Evolutionary conservation across 345 rosid genomes (phyloP), one percentile per base, ranked within the genome.

Genomic region (Boechera retrofracta): DNA sequence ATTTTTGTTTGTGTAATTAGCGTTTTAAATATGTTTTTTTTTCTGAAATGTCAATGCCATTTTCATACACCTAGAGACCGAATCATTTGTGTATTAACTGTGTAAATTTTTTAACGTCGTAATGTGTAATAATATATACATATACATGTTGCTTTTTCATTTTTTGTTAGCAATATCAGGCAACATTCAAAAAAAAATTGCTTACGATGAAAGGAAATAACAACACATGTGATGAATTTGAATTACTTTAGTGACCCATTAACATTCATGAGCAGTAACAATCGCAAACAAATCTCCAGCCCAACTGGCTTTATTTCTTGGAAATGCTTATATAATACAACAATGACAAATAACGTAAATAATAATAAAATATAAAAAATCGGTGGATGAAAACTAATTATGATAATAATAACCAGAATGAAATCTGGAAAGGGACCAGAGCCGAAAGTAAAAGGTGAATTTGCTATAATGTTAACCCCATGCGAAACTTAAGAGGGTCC

Each of bases 381-480:
- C 48, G 44, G 77, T 71, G 77, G 77, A 71, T 64, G 56, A 47
- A 56, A 64, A 64, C 12, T 18, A 71, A 77, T 70, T 21, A 54
- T 69, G 58, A 77, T 76, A 33, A 69, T 59, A 69, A 56, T 69
- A 69, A 63, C 65, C 55, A 70, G 41, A 63, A 41, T 54, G 28
- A 42, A 71, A 53, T 77, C 64, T 69, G 71, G 63, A 78, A 78
- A 78, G 81, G 77, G 77, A 51, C 69, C 69, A 72, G 51, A 72
- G 81, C 81, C 81, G 77, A 78, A 78, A 78, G 81, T 66, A 32
- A 79, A 79, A 79, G 54, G 47, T n/a, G 42, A 21, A 67, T 66
- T 67, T 28, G 74, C 65, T 54, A 73, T 79, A 53, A 79, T 79
- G 82, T 73, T 18, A 73, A 73, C 55, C 58, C 82, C 78, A 79